These are phyloP conservation scores for Pestalotiopsis sp. DNA, from an alignment of 2,329 filamentous ascomycete species.

Conservation along the genomic window DNA sequence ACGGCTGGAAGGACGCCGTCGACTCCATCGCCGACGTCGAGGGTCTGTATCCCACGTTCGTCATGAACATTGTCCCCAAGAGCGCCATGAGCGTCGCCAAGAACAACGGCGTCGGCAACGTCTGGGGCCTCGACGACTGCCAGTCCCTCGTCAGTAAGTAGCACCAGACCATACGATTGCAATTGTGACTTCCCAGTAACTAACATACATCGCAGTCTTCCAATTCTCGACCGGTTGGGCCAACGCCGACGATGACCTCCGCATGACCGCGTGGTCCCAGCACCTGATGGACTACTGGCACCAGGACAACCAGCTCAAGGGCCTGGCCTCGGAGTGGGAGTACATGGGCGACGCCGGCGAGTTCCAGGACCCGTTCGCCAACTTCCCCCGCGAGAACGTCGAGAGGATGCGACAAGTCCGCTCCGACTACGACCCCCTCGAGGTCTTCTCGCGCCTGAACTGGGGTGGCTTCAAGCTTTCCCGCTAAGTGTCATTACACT, in stretches of 20 bases:
- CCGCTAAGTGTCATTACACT: background rate
- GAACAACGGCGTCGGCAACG: slow-evolving; percentile 40
- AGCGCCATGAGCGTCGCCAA: slow-evolving; percentile 31
- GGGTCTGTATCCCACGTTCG: slow-evolving; percentile 39
- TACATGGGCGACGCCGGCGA: slow-evolving; percentile 40
- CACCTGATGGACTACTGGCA: slow-evolving; percentile 6
- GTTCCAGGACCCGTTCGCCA: slow-evolving; percentile 30
- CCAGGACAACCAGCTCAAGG: slow-evolving; percentile 12
- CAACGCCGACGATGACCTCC: background rate
- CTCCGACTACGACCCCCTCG: slow-evolving; percentile 4
- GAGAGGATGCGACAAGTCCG: slow-evolving; percentile 1
- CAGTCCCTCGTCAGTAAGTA: slow-evolving; percentile 34
- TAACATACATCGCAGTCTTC: background rate
- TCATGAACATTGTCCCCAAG: slow-evolving; percentile 32
- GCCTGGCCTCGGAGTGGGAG: slow-evolving; percentile 39
- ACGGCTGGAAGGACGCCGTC: slow-evolving; percentile 36
- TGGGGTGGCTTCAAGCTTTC: slow-evolving; percentile 9
- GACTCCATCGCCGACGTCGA: slow-evolving; percentile 35
- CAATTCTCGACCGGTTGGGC: slow-evolving; percentile 8
- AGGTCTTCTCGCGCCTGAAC: slow-evolving; percentile 5
- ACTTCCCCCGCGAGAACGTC: background rate
- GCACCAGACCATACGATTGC: background rate
- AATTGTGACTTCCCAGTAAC: background rate
- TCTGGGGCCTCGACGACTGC: slow-evolving; percentile 35
- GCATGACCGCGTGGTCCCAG: background rate